phyloP scores from a whole-genome alignment of 1,284 basidiomycete species.

The Fistulinella cinereoalba region DNA sequence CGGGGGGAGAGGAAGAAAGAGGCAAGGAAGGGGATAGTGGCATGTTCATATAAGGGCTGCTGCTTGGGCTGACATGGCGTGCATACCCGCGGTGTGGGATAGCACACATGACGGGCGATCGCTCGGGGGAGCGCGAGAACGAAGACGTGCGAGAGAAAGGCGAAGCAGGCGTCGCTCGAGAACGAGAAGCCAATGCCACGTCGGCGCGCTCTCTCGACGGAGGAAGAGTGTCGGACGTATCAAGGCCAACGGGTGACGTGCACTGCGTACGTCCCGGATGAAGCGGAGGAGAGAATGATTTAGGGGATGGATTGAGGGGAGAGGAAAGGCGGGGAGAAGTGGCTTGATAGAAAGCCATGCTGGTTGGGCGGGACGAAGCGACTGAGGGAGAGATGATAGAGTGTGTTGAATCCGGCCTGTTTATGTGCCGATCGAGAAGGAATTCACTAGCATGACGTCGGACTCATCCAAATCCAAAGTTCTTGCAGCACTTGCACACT shows the following conservation, averaged over 20 bases:
- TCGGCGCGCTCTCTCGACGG: conserved; percentile 20
- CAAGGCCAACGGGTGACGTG: conserved; percentile 11
- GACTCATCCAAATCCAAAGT: conserved; percentile 9
- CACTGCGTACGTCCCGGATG: background rate
- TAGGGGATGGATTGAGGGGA: conserved; percentile 16
- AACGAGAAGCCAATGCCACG: conserved; percentile 2
- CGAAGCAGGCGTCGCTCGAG: background rate
- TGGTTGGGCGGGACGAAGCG: conserved; percentile 15
- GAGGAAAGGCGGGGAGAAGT: conserved; percentile 20
- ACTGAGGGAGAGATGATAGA: conserved; percentile 11
- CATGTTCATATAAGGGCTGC: conserved; percentile 6
- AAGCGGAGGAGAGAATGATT: conserved; percentile 7
- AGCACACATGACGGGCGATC: conserved; percentile 1
- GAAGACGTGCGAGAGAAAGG: conserved; percentile 12
- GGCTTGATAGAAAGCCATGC: conserved; percentile 5
- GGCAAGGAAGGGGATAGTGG: conserved; percentile 16
- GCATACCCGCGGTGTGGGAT: conserved; percentile 2
- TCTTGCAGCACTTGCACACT: background rate
- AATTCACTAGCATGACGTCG: conserved; percentile 14
- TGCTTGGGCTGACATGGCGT: conserved; percentile 11
- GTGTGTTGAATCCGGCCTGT: no score
- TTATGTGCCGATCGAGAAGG: conserved; percentile 16
- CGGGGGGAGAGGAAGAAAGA: conserved; percentile 12
- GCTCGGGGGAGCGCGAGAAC: conserved; percentile 17
- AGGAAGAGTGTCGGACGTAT: conserved; percentile 21